Evolutionary conservation across 768 basidiomycete species (phyloP).

Genomic region (Russula virescens): DNA sequence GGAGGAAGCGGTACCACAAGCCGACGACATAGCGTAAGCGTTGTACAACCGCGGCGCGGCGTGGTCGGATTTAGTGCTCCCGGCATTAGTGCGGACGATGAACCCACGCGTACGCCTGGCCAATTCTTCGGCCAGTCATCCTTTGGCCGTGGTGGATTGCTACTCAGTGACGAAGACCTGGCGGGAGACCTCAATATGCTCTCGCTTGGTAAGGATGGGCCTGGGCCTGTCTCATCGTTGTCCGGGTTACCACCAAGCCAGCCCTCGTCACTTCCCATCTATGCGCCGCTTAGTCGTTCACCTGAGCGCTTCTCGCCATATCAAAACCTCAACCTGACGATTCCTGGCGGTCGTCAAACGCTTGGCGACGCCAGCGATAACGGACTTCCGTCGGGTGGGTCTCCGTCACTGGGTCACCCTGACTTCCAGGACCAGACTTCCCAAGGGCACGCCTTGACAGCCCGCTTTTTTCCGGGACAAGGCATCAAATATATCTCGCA

Average conservation of each 20-base stretch:
- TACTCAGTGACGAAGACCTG: constrained; percentile 77
- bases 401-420: constrained; percentile 41
- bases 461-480: constrained; percentile 60
- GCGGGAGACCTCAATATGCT: constrained; percentile 63
- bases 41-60: constrained; percentile 68
- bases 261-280: constrained; percentile 71
- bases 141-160: constrained; percentile 47
- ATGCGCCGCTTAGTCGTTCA: constrained; percentile 58
- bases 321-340: constrained; percentile 56
- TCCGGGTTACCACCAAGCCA: constrained; percentile 56
- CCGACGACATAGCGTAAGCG: constrained; percentile 74
- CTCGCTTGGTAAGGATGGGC: constrained; percentile 45
- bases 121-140: constrained; percentile 32
- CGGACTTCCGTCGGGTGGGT: constrained; percentile 46
- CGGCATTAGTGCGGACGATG: constrained; percentile 41
- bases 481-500: constrained; percentile 54
- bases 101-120: constrained; percentile 31
- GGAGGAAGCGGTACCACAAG: constrained; percentile 78
- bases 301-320: constrained; percentile 51
- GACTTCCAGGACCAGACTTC: constrained; percentile 40
- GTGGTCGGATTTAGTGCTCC: constrained; percentile 66
- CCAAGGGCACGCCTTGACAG: constrained; percentile 39
- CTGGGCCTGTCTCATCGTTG: constrained; percentile 32
- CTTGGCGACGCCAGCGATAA: constrained; percentile 60
- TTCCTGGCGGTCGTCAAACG: constrained; percentile 46